Evolutionary conservation across 805 yeast genomes (phyloP).

Genomic region (Cyberlindnera samutprakarnensis): DNA sequence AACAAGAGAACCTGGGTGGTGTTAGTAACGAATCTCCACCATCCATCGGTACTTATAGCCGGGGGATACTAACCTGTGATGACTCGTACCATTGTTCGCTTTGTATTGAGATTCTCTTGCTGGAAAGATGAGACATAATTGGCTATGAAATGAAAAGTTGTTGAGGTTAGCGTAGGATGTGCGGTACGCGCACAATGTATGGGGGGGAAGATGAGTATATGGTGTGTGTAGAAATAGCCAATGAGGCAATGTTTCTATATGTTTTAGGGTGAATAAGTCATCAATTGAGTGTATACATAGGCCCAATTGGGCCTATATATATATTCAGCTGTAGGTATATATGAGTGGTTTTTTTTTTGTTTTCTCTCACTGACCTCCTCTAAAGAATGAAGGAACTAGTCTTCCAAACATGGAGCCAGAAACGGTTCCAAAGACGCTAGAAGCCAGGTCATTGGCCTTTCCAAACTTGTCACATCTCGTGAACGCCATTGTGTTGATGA

Average conservation of each 20-base stretch:
- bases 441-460: constrained; percentile 64
- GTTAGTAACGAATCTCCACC: constrained; percentile 1
- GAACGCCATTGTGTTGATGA: constrained; percentile 84
- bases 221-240: background rate
- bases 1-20: constrained; percentile 29
- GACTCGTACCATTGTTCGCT: constrained; percentile 54
- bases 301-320: too few relatives aligned
- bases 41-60: too few relatives aligned
- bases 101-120: too few relatives aligned
- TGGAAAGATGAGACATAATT: background rate
- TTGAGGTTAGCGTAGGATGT: background rate
- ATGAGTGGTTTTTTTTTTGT: too few relatives aligned
- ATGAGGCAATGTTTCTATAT: too few relatives aligned
- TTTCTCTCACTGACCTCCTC: too few relatives aligned
- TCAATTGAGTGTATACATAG: too few relatives aligned
- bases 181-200: background rate
- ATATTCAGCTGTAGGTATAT: too few relatives aligned
- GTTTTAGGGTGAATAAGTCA: too few relatives aligned
- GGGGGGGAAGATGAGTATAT: background rate
- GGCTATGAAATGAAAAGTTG: background rate
- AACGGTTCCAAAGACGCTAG: constrained; percentile 46
- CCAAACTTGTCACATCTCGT: constrained; percentile 91
- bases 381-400: constrained; percentile 31
- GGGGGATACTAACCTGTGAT: constrained; percentile 33
- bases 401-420: constrained; percentile 39